Base-by-base conservation (phyloP, 2,329 filamentous ascomycete species). In the Hymenoscyphus linearis region DNA sequence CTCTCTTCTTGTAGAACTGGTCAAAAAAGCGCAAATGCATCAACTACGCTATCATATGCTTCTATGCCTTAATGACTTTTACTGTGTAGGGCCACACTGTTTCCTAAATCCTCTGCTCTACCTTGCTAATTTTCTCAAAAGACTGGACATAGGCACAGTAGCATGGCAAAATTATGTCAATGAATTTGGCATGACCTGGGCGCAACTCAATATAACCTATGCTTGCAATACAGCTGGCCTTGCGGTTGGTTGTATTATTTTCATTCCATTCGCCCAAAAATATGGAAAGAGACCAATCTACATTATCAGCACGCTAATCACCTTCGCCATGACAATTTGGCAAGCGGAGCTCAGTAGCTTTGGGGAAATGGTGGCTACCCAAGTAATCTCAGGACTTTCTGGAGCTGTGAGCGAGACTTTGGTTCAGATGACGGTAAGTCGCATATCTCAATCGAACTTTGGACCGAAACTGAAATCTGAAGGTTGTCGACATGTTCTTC, bases 201-300 rank as follows among this genome's bases (percentile, higher is more conserved):
- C 69, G 0, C 65, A 74, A 0, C 64, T 82, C 36, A 82, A 80
- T 57, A 73, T 79, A 58, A 76, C 74, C 2, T 78, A 76, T 58
- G 81, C 79, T 0, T 74, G 76, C 2, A 75, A 74, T 3, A 79
- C 72, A 57, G 79, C 73, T 1, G 72, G 72, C 0, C 67, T 81
- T 0, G 75, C 74, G 14, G 57, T 80, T 4, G 77, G 79, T 1
- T 72, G 72, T 25, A 58, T 80, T 3, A 35, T 80, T 9, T 69
- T 81, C 40, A 74, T 80, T 1, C 78, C 78, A 0, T 76, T 81
- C 36, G 76, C 76, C 2, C 68, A 77, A 56, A 80, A 79, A 53
- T 80, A 74, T 58, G 79, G 79, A 1, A 70, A 78, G 3, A 74
- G 79, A 13, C 76, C 77, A 1, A 63, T 80, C 0, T 81, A 80